Base-by-base conservation (phyloP, 2,329 filamentous ascomycete genomes). In the Fusarium nodosum region DNA sequence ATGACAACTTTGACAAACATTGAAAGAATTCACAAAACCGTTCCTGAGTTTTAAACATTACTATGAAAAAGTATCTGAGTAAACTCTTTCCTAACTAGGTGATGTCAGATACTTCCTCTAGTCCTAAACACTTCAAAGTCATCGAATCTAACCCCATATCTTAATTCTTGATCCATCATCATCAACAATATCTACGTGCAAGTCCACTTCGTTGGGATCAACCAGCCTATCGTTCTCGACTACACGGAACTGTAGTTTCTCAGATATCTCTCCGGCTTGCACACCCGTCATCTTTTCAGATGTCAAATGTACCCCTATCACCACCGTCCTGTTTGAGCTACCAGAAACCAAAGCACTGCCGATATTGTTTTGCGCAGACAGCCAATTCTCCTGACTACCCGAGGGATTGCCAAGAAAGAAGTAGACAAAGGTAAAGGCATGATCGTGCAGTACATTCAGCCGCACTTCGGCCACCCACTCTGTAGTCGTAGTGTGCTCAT, bases 401-500 rank as follows among this genome's bases (percentile, higher is more conserved):
- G 85, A 80, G 3, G 83, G 80, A 4, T 83, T 76, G 1, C 89
- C 91, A 3, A 93, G 75, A 78, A 94, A 94, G 61, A 94, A 81
- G 74, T 90, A 87, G 22, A 95, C 81, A 1, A 52, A 52, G 6
- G 24, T 52, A 3, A 52, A 52, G 18, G 34, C 2, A 41, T 52
- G 48, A 12, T 52, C 34, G 10, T 41, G 48, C 7, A 52, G n/a
- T 65, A 88, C 90, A 56, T 84, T 82, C 24, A 90, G 87, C 18
- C 82, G 81, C 45, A 94, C 84, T 72, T 91, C 92, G 69, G 87
- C 88, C 26, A 89, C 83, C 87, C 92, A 95, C 72, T 94, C 86
- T 8, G 82, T 83, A 15, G 24, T 20, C 2, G 18, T 5, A 30
- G 48, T n/a, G 13, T 39, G 15, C 31, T 15, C 38, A 18, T 26